Base-by-base conservation (phyloP, 2,329 filamentous ascomycete genomes). In the Mariannaea sp. region DNA sequence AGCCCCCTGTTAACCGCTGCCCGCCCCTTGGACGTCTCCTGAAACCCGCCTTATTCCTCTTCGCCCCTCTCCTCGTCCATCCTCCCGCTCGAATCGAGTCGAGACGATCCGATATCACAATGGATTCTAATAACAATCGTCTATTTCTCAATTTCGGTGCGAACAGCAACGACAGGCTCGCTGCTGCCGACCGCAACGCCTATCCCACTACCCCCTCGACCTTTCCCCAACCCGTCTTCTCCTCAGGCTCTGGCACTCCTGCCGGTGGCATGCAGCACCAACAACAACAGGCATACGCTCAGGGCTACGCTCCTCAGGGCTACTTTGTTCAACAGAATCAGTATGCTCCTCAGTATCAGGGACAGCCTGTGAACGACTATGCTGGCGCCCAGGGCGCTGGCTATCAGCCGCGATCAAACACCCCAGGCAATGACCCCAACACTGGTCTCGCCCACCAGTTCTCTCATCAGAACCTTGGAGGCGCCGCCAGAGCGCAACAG, bases 361-460 rank as follows among this genome's bases (percentile, higher is more conserved):
- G 68, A 53, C 75, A 76, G 59, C 69, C 70, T 27, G 58, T 60
- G 26, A 78, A 77, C 66, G 76, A 84, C 60, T 81, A 81, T 63
- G 78, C 81, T 40, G 59, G 61, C 45, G 79, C 79, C 42, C 80
- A 83, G 59, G 70, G 67, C 42, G 66, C 68, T 40, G 67, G 62
- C 49, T 76, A 81, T 62, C 80, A 81, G 68, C 76, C 75, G 55
- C 76, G 81, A 56, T 79, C 81, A 64, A 80, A 79, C 65, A 80
- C 83, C 3, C 82, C 84, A 5, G 82, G 80, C 53, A 91, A 90
- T 67, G 92, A 97, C 69, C 89, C 88, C 63, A 95, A 93, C 65
- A 94, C 91, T 66, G 92, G 92, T 24, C 82, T 97, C 39, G 92
- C 92, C 56, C 91, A 97, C 71, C 94, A 99, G 72, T 96, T 97